Conservation (phyloP, 768 basidiomycete genomes). For the Leccinum subgranulosum region DNA sequence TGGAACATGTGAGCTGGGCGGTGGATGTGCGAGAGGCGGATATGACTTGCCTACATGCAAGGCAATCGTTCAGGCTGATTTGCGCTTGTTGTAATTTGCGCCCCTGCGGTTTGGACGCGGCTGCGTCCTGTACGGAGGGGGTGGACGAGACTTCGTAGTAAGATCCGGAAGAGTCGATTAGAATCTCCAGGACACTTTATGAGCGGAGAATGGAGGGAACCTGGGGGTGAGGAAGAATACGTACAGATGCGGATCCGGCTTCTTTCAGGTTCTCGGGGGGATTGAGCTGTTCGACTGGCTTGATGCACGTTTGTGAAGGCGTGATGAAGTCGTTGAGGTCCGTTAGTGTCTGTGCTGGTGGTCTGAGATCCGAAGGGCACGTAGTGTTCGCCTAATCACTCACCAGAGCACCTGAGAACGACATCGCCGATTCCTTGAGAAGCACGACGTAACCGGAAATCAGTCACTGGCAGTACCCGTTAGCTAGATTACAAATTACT, state of each 20-base stretch:
- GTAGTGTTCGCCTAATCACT: slow-evolving; percentile 19
- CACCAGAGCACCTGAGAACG: slow-evolving; percentile 85
- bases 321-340: slow-evolving; percentile 97
- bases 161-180: slow-evolving; percentile 76
- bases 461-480: too few relatives aligned
- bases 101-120: slow-evolving; percentile 22
- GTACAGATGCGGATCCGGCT: slow-evolving; percentile 43
- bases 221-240: slow-evolving; percentile 6
- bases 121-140: slow-evolving; percentile 14
- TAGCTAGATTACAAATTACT: neutral
- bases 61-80: slow-evolving; percentile 94
- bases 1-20: slow-evolving; percentile 10
- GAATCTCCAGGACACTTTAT: slow-evolving; percentile 53
- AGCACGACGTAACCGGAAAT: neutral
- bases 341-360: slow-evolving; percentile 64
- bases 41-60: slow-evolving; percentile 86
- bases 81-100: slow-evolving; percentile 89
- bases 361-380: slow-evolving; percentile 6
- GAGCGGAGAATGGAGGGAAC: neutral
- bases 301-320: slow-evolving; percentile 96
- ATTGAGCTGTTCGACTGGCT: slow-evolving; percentile 72
- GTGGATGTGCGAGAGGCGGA: neutral
- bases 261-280: slow-evolving; percentile 38
- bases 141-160: slow-evolving; percentile 79
- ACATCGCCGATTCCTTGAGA: slow-evolving; percentile 43